Evolutionary conservation across 108 stramenopile species (phyloP), one percentile per base, ranked within the genome.

Genomic region (Skeletonema costatum): DNA sequence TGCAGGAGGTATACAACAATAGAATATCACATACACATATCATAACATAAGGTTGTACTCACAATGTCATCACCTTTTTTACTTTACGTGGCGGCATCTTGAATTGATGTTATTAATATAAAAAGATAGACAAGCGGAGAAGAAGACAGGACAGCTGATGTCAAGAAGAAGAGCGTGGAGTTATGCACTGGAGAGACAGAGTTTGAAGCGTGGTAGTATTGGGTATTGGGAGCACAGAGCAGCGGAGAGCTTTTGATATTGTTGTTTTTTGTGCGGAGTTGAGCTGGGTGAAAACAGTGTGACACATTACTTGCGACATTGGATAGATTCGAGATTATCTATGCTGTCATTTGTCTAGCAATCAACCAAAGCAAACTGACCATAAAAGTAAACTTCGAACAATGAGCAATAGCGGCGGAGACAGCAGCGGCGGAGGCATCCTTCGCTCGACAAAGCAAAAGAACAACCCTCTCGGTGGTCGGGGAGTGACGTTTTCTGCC

Each of bases 31-130:
- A 36, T 36, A 11, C 11, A 39, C 36, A 38, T 6, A 11, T 39
- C n/a, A n/a, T n/a, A n/a, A n/a, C n/a, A n/a, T n/a, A n/a, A n/a
- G 16, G 4, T 46, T 46, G 3, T 3, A 46, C 44, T 46, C 44
- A 46, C 83, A 91, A 72, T 71, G 96, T 94, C 96, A 94, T 97
- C 64, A 97, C 96, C 87, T 94, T 94, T 62, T 94, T 94, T 51
- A 92, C 91, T 85, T 87, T 85, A 84, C 91, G 89, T 31, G 93
- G 92, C 71, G 95, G 90, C 95, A 93, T 93, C 73, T 60, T 70
- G 31, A 3, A 66, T 16, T 46, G 44, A 46, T 44, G 16, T 12
- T 42, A 42, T 46, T 4, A 46, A n/a, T 46, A 46, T n/a, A n/a
- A 46, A 46, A 11, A 2, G 5, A 0, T 11, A 41, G 11, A 11